These are phyloP conservation scores for Begonia masoniana DNA, from an alignment of 306 rosid species.

Conservation along the genomic window DNA sequence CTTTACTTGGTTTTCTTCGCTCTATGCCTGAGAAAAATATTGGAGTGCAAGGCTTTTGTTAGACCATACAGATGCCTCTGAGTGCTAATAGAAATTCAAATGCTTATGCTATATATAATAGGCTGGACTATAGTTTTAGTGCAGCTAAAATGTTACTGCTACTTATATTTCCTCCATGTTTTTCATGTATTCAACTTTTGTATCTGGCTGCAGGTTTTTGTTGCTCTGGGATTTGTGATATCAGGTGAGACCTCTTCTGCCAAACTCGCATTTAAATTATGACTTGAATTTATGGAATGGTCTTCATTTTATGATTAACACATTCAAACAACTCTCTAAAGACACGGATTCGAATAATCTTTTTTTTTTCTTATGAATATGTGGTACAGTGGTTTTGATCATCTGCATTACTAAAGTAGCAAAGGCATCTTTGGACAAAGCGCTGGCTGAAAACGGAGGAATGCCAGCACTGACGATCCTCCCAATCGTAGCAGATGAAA, in stretches of 20 bases:
- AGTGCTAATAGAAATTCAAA: no score
- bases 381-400: slow-evolving; percentile 52
- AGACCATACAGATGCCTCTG: no score
- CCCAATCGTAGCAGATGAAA: slow-evolving; percentile 25
- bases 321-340: no score
- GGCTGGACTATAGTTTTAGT: not conserved
- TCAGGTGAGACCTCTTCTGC: no score
- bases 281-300: no score
- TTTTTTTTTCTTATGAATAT: slow-evolving; percentile 4
- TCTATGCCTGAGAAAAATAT: no score
- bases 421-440: slow-evolving; percentile 64
- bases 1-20: no score
- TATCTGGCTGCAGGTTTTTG: slow-evolving; percentile 59
- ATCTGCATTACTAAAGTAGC: slow-evolving; percentile 71
- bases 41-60: no score
- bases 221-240: slow-evolving; percentile 42
- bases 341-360: not conserved
- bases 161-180: no score
- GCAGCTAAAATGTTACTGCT: no score
- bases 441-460: slow-evolving; percentile 61
- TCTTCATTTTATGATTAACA: no score
- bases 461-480: slow-evolving; percentile 17
- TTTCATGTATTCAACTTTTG: not conserved
- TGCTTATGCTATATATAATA: not conserved
- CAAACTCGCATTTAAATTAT: no score